Percentiles rank a stretch among this genome's conserved stretches.
Conservation (phyloP, 2,329 filamentous ascomycete species). For the Scolecobasidium constrictum region DNA sequence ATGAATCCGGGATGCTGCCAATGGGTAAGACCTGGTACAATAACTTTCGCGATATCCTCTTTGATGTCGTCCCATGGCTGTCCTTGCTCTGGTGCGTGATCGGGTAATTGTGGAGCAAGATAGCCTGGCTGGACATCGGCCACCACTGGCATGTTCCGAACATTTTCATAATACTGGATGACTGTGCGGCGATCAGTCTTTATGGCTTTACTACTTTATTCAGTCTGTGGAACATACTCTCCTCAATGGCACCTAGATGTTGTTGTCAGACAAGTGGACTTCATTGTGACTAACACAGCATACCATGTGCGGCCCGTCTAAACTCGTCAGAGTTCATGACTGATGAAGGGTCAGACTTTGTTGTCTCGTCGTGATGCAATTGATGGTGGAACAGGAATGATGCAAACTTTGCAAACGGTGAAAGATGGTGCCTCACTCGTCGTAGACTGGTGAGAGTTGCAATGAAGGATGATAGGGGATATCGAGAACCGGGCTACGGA, state of each 20-base stretch:
- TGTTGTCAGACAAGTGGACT: too few species aligned
- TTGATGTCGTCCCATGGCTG: slow-evolving; percentile 73
- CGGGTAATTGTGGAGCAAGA: slow-evolving; percentile 66
- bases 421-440: too few species aligned
- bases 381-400: too few species aligned
- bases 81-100: slow-evolving; percentile 50
- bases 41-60: slow-evolving; percentile 71
- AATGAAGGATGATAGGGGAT: too few species aligned
- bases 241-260: slow-evolving; percentile 70
- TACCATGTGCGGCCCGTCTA: slow-evolving; percentile 62
- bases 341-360: too few species aligned
- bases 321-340: slow-evolving; percentile 73
- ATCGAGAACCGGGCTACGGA: too few species aligned
- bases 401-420: too few species aligned
- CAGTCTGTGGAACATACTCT: slow-evolving; percentile 48
- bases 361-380: too few species aligned
- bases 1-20: slow-evolving; percentile 94
- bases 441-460: too few species aligned
- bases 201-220: not conserved
- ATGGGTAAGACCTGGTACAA: slow-evolving; percentile 86
- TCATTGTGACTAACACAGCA: too few species aligned
- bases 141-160: slow-evolving; percentile 60
- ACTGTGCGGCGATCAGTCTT: slow-evolving; percentile 40
- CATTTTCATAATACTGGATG: slow-evolving; percentile 69
- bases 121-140: slow-evolving; percentile 77